Conservation (phyloP, 352 stramenopile genomes). For the Phytophthora fragariaefolia region DNA sequence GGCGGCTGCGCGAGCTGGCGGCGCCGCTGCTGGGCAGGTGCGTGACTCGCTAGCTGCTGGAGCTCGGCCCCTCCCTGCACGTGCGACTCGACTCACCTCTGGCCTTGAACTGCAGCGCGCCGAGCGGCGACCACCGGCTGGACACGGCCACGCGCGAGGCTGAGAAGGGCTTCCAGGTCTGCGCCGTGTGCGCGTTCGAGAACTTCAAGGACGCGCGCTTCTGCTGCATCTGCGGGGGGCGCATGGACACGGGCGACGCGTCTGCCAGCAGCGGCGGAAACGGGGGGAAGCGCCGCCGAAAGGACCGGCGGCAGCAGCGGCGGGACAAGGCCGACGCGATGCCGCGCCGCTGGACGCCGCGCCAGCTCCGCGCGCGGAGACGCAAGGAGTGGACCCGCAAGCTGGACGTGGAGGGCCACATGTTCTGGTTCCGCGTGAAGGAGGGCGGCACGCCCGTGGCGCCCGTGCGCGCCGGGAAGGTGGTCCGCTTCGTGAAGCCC, state of each 20-base stretch:
- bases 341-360: conserved; percentile 34
- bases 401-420: conserved; percentile 57
- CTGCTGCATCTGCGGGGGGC: conserved; percentile 55
- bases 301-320: conserved; percentile 4
- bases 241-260: conserved; percentile 24
- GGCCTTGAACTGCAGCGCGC: conserved; percentile 19
- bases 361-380: conserved; percentile 46
- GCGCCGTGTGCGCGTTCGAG: conserved; percentile 58
- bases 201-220: conserved; percentile 64
- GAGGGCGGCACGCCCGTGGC: conserved; percentile 14
- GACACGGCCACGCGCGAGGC: conserved; percentile 59
- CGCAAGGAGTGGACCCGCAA: conserved; percentile 67
- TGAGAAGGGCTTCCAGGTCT: conserved; percentile 53
- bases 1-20: conserved; percentile 53
- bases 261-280: conserved; percentile 10
- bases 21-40: conserved; percentile 64
- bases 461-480: conserved; percentile 37
- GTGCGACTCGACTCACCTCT: too few relatives aligned
- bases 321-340: background rate
- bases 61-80: too few relatives aligned
- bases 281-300: conserved; percentile 22
- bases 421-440: conserved; percentile 62
- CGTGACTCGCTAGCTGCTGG: too few relatives aligned
- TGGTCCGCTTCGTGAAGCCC: conserved; percentile 36
- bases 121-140: conserved; percentile 49